phyloP scores from a whole-genome alignment of 257 asterid species.

The Solanum sejunctum region DNA sequence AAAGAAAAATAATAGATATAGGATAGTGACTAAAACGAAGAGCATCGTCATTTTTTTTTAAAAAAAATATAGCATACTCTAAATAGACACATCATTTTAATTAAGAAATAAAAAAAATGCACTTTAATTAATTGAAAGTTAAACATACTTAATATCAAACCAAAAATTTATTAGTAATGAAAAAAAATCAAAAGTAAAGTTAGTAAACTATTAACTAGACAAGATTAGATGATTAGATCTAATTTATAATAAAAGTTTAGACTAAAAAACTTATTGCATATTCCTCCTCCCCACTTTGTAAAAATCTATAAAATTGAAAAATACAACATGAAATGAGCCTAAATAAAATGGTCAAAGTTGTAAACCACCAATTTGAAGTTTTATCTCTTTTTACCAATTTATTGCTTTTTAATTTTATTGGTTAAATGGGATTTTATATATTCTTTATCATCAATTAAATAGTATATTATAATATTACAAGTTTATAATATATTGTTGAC shows the following conservation, averaged over 20 bases:
- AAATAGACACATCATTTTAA: too few relatives aligned
- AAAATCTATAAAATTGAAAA: neutral
- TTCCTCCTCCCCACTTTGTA: neutral
- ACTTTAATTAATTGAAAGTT: neutral
- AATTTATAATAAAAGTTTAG: neutral
- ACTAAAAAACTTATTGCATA: neutral
- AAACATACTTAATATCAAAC: neutral
- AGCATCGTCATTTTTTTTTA: too few relatives aligned
- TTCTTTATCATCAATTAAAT: neutral
- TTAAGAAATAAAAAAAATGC: too few relatives aligned
- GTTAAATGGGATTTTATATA: neutral
- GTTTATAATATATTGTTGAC: neutral
- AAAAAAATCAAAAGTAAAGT: neutral
- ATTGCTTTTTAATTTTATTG: neutral
- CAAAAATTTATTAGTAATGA: neutral
- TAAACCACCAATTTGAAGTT: neutral
- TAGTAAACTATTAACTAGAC: neutral
- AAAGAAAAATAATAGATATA: too few relatives aligned
- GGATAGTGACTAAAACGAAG: too few relatives aligned
- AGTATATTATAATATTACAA: neutral
- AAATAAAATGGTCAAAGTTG: neutral
- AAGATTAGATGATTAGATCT: neutral
- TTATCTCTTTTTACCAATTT: neutral
- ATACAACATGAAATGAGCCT: neutral
- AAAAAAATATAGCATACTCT: too few relatives aligned